These are phyloP conservation scores for Chamaecyparis obtusa DNA, from an alignment of 75 land plant species.

Conservation along the genomic window DNA sequence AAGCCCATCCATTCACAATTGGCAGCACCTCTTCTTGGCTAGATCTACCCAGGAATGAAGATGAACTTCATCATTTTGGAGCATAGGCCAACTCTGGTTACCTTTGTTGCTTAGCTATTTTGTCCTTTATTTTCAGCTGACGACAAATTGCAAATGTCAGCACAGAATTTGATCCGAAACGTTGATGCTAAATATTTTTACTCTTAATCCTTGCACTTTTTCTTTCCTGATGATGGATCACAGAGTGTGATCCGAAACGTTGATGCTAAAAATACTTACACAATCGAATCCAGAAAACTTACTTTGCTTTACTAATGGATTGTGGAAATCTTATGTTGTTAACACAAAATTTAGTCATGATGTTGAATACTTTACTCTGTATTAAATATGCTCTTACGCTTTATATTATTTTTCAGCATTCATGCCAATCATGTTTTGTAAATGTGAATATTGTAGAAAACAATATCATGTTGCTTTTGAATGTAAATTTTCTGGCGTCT, in stretches of 20 bases:
- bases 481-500: background rate
- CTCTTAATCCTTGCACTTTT: too few species aligned
- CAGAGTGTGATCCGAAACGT: too few species aligned
- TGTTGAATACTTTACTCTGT: background rate
- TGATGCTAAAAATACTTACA: too few species aligned
- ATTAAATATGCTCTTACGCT: background rate
- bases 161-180: slow-evolving; percentile 7
- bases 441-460: background rate
- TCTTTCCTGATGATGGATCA: too few species aligned
- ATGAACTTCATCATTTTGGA: background rate
- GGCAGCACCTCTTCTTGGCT: too few species aligned
- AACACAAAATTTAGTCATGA: too few species aligned
- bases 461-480: background rate
- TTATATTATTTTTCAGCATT: background rate
- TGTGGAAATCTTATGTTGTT: too few species aligned
- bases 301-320: too few species aligned
- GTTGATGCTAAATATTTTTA: too few species aligned
- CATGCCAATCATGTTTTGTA: background rate
- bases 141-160: too few species aligned
- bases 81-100: background rate
- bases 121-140: background rate
- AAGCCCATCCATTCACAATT: too few species aligned
- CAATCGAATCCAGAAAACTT: too few species aligned
- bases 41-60: background rate
- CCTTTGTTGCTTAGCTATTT: background rate